Base-by-base conservation (phyloP, 805 yeast genomes). In the Monosporozyma yasuniensis region DNA sequence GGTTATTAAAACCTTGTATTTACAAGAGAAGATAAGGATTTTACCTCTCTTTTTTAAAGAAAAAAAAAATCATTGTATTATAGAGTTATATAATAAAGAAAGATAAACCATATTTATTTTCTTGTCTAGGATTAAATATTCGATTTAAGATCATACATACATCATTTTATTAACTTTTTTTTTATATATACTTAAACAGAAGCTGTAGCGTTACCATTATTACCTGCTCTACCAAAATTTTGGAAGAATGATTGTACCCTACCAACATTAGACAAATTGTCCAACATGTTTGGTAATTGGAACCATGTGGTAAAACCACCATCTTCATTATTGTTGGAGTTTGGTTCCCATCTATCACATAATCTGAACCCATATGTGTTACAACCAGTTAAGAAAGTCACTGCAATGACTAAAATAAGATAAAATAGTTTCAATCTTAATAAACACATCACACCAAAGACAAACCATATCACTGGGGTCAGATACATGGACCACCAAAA, bases 1-100 rank as follows among this genome's bases (percentile, higher is more conserved):
- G 96, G 95, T 70, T 91, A 52, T 73, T 93, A 56, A 93, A 91
- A 66, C 99, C 99, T 2, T 93, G 99, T 70, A 87, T 93, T 52
- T 93, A 93, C 68, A 93, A 93, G 66, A 78, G 95, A 70, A 77
- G 96, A 58, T 87, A 64, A 61, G 37, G 16, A n/a, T 18, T 25
- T 16, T 21, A 4, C 42, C 9, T 38, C 38, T n/a, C 10, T 18
- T 18, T 37, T 37, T 18, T 35, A 11, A 30, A 10, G 4, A 30
- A 11, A 30, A 30, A 32, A 8, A 12, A 32, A 12, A 32, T 28
- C 35, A 32, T 9, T 35, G 25, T 39, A 39, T 21, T 39, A 39
- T 19, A 39, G 42, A 35, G 22, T 35, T 35, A 35, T 32, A 32
- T 32, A 28, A 28, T 28, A 32, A 32, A 32, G n/a, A 32, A 32